These are phyloP conservation scores for Purshia tridentata DNA, from an alignment of 306 rosid species.

Conservation along the genomic window DNA sequence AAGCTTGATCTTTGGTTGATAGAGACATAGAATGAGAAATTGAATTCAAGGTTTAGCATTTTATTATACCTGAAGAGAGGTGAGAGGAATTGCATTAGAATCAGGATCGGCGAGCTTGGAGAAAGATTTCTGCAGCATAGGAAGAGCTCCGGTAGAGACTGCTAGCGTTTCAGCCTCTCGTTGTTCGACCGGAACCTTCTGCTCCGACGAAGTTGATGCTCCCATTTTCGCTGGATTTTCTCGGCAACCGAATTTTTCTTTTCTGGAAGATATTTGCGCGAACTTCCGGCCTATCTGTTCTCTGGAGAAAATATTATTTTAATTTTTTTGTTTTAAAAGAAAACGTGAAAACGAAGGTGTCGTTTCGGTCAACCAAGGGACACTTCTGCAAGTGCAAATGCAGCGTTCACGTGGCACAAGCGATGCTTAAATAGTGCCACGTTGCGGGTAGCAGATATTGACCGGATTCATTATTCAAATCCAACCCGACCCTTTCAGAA, in stretches of 20 bases:
- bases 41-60: neutral
- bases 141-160: conserved; percentile 75
- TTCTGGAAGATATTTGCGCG: neutral
- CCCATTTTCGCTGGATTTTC: conserved; percentile 55
- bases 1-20: neutral
- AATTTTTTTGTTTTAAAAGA: neutral
- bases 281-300: neutral
- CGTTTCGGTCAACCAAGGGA: neutral
- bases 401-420: neutral
- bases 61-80: conserved; percentile 49
- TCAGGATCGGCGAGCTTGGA: conserved; percentile 60
- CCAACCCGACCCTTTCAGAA: neutral
- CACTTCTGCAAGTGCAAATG: too few relatives aligned
- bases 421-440: neutral
- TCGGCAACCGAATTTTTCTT: neutral
- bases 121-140: conserved; percentile 66
- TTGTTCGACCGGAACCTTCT: conserved; percentile 50
- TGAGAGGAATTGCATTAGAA: conserved; percentile 43
- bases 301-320: neutral
- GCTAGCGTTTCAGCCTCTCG: conserved; percentile 63
- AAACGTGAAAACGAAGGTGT: neutral
- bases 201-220: conserved; percentile 67
- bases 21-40: neutral
- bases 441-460: neutral
- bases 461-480: neutral